Evolutionary conservation across 306 rosid species (phyloP).

Genomic region (Dicorynia guianensis): DNA sequence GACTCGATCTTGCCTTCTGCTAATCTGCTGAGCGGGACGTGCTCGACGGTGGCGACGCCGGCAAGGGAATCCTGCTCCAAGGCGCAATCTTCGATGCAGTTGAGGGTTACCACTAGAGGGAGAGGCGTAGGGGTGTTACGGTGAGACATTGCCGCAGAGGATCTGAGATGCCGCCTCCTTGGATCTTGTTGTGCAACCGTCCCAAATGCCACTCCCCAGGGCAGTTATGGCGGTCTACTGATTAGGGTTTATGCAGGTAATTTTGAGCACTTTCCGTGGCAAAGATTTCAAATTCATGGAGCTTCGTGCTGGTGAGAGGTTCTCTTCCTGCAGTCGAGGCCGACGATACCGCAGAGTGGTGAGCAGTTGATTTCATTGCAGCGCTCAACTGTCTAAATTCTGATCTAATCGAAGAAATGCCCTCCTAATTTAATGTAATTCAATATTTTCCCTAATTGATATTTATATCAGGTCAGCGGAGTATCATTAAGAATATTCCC

Average conservation of each 20-base stretch:
- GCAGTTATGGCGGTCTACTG: not conserved
- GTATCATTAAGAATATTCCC: too few species aligned
- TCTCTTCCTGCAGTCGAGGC: not conserved
- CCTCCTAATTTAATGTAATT: too few species aligned
- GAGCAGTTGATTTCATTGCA: too few species aligned
- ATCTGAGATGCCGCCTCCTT: slow-evolving; percentile 39
- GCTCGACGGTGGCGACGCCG: slow-evolving; percentile 69
- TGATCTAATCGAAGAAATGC: too few species aligned
- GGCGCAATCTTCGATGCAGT: slow-evolving; percentile 74
- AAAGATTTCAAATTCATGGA: slow-evolving; percentile 15
- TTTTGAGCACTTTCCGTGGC: slow-evolving; percentile 28
- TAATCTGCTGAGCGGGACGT: slow-evolving; percentile 69
- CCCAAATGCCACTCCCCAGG: not conserved
- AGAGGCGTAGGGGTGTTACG: slow-evolving; percentile 52
- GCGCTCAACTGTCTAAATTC: too few species aligned
- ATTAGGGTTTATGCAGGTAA: slow-evolving; percentile 44
- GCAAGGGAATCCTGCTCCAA: slow-evolving; percentile 64
- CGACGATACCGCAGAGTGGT: not conserved
- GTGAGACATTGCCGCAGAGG: slow-evolving; percentile 56
- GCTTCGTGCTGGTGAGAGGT: slow-evolving; percentile 15
- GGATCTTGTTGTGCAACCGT: not conserved
- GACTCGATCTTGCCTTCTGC: slow-evolving; percentile 70
- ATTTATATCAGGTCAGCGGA: too few species aligned
- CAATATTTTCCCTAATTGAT: too few species aligned
- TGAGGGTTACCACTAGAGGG: slow-evolving; percentile 69